Evolutionary conservation across 2,329 filamentous ascomycete genomes (phyloP).

Genomic region (Dryadomyces quercus-mongolicae): DNA sequence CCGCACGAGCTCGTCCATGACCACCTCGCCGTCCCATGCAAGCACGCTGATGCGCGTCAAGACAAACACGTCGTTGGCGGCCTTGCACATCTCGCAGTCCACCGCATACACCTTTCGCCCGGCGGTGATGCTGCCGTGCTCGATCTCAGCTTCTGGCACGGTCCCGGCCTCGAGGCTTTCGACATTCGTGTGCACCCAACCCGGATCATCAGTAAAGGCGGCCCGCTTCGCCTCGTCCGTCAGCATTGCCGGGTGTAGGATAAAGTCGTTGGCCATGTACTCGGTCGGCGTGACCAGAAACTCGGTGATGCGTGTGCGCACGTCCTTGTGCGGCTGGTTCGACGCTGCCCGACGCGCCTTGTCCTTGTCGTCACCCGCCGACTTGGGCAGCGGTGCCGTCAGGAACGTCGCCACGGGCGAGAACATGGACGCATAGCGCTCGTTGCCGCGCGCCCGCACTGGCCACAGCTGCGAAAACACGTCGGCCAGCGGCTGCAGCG

Average conservation of each 20-base stretch:
- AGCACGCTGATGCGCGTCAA: conserved; percentile 83
- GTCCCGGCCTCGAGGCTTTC: conserved; percentile 52
- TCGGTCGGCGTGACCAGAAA: conserved; percentile 64
- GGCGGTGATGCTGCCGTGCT: conserved; percentile 72
- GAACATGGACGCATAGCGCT: conserved; percentile 63
- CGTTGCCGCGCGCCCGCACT: conserved; percentile 75
- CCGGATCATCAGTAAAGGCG: conserved; percentile 44
- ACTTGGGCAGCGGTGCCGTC: conserved; percentile 57
- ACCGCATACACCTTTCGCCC: conserved; percentile 70
- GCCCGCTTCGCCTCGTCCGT: conserved; percentile 38
- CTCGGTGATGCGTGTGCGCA: conserved; percentile 69
- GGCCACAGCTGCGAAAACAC: conserved; percentile 89
- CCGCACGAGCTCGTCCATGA: conserved; percentile 87
- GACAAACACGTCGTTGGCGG: conserved; percentile 64
- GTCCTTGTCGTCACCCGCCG: conserved; percentile 49
- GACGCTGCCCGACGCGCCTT: conserved; percentile 25
- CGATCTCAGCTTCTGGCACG: conserved; percentile 56
- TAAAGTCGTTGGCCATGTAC: conserved; percentile 71
- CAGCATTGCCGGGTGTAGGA: conserved; percentile 69
- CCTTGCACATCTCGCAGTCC: conserved; percentile 97
- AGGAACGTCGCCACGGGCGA: conserved; percentile 82
- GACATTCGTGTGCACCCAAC: conserved; percentile 76
- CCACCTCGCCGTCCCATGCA: conserved; percentile 68
- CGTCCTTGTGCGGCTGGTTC: conserved; percentile 40
- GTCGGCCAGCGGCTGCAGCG: conserved; percentile 56